A percentile compares a stretch with the other conserved stretches of the same genome.
These are phyloP conservation scores for Ophiocordyceps camponoti-floridani DNA, from an alignment of 2,329 filamentous ascomycete genomes.

Conservation along the genomic window DNA sequence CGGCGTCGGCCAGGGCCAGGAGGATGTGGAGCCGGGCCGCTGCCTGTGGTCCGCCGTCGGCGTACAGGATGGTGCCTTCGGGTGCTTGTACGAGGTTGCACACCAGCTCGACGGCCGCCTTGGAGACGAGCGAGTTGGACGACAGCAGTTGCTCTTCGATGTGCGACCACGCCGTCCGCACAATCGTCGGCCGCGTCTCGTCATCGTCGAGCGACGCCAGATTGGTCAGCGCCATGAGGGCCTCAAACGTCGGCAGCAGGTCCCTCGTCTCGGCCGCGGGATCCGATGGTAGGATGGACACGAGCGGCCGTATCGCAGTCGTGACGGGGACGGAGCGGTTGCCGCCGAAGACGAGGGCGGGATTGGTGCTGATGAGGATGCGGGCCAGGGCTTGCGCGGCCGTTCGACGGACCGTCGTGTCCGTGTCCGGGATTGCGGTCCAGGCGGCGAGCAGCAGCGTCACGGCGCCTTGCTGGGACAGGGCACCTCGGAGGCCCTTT, in stretches of 20 bases:
- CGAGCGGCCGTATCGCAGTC: constrained; percentile 67
- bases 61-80: constrained; percentile 50
- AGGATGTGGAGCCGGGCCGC: constrained; percentile 65
- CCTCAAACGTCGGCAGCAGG: constrained; percentile 77
- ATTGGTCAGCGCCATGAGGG: constrained; percentile 83
- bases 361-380: constrained; percentile 75
- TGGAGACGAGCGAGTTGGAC: constrained; percentile 56
- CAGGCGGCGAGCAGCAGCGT: constrained; percentile 63
- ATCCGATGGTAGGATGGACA: constrained; percentile 53
- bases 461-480: constrained; percentile 88
- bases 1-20: constrained; percentile 71
- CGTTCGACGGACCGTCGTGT: constrained; percentile 28
- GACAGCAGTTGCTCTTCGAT: constrained; percentile 74
- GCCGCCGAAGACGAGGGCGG: constrained; percentile 65
- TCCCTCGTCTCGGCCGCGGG: constrained; percentile 48
- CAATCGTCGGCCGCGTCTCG: constrained; percentile 47
- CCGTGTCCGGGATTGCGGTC: constrained; percentile 38
- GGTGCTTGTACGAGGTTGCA: constrained; percentile 72
- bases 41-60: constrained; percentile 47
- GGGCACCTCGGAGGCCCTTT: constrained; percentile 53
- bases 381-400: constrained; percentile 70
- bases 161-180: constrained; percentile 53
- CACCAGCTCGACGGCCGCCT: constrained; percentile 72
- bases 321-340: constrained; percentile 55
- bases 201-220: constrained; percentile 64